Evolutionary conservation across 495 filamentous ascomycete genomes (phyloP), one percentile per base, ranked within the genome.

Genomic region (Aspergillus cristatus): DNA sequence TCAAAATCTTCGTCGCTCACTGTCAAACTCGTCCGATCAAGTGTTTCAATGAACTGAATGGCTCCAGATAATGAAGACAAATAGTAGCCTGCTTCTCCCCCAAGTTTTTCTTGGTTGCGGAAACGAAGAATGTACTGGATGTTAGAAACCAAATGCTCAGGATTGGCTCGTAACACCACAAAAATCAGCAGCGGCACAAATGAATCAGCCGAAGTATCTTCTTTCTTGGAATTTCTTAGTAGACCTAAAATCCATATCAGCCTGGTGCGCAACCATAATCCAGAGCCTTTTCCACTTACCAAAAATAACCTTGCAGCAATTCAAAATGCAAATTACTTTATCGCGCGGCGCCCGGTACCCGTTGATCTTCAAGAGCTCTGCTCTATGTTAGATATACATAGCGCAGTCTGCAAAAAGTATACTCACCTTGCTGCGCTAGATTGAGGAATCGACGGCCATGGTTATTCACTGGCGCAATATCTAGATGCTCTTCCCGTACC

Each of bases 231-330:
- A 58, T 94, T 93, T 41, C 86, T 87, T 34, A 98, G 68, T 14
- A 95, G 72, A n/a, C 86, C 84, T 88, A 41, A 5, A 15, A 29
- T 13, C 3, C 29, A 12, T 1, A 30, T 51, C 36, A 54, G 45
- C 32, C 18, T 12, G 1, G 26, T 18, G 15, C 25, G 5, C 15
- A 14, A 15, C 0, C 24, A 30, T 39, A 8, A 8, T 63, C 35
- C 7, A 62, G 48, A 29, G 10, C 28, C 17, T 26, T 14, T 36
- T 14, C 28, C 8, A 51, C 74, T 49, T 58, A 86, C 89, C 91
- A 67, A 99, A 97, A 37, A 99, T 96, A 38, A 99, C 91, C 59
- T 99, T 99, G 73, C 91, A 99, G 63, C 88, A 94, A 62, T 99
- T 99, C 32, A 99, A 62, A 35, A 97, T 85, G 59, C 91, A 97